Conservation (phyloP, 108 stramenopile species). For the Parmales sp. region DNA sequence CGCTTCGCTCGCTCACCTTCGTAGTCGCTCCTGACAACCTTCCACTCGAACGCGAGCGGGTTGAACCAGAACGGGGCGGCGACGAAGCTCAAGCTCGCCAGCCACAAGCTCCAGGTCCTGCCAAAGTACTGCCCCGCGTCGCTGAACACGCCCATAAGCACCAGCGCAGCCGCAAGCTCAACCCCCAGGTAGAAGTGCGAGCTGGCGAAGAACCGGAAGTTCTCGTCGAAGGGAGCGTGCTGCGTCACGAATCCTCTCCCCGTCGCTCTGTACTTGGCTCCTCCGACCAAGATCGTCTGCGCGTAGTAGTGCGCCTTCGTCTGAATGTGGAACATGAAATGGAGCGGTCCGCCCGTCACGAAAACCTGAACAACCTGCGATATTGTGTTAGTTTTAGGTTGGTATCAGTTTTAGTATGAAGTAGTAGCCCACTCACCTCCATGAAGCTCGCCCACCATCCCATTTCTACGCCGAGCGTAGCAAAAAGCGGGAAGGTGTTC, state of each 20-base stretch:
- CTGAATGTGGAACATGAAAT: conserved; percentile 99
- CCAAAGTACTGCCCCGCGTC: conserved; percentile 86
- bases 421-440: too few species aligned
- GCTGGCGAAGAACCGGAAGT: conserved; percentile 91
- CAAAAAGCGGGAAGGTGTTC: conserved; percentile 92
- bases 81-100: conserved; percentile 86
- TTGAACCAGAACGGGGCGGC: conserved; percentile 99
- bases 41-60: conserved; percentile 94
- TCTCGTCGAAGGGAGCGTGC: conserved; percentile 89
- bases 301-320: conserved; percentile 94
- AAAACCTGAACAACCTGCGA: conserved; percentile 85
- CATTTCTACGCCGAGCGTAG: conserved; percentile 88
- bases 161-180: conserved; percentile 78
- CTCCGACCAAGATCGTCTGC: conserved; percentile 95
- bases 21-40: conserved; percentile 72
- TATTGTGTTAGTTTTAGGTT: too few species aligned
- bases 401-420: too few species aligned
- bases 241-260: conserved; percentile 98
- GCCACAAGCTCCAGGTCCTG: conserved; percentile 93
- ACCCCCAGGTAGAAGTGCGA: conserved; percentile 94
- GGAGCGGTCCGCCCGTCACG: conserved; percentile 88
- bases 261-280: conserved; percentile 91
- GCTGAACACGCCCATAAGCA: conserved; percentile 76
- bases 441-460: conserved; percentile 75
- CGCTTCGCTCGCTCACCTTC: too few species aligned